A percentile compares a stretch with the other conserved stretches of the same genome.
These are phyloP conservation scores for Aspergillus spinulosporus DNA, from an alignment of 2,329 filamentous ascomycete genomes.

Conservation along the genomic window DNA sequence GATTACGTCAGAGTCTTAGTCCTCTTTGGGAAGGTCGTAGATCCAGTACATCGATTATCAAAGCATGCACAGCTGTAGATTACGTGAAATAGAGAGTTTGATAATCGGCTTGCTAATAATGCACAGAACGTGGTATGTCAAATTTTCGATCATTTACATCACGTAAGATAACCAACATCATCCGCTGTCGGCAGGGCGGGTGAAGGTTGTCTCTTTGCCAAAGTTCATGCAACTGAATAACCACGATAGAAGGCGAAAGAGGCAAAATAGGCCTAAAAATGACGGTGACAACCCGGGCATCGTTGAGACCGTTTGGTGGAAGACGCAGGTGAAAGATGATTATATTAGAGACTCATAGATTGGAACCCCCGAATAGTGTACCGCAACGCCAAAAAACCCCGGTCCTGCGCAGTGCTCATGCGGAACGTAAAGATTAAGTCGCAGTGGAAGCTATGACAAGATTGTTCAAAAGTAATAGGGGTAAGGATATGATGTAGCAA, in stretches of 20 bases:
- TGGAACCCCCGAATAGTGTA: conserved; percentile 16
- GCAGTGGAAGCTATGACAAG: conserved; percentile 1
- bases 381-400: conserved; percentile 29
- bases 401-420: conserved; percentile 28
- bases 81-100: too few species aligned
- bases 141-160: conserved; percentile 7
- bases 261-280: conserved; percentile 15
- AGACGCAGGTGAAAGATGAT: conserved; percentile 9
- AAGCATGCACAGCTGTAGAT: background rate
- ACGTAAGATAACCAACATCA: conserved; percentile 7
- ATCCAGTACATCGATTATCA: background rate
- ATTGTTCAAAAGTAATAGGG: background rate
- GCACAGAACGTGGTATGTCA: background rate
- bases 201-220: conserved; percentile 1
- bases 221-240: conserved; percentile 5
- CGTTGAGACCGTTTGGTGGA: background rate
- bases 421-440: conserved; percentile 15
- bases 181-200: conserved; percentile 4
- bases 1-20: conserved; percentile 12
- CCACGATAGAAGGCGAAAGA: conserved; percentile 9
- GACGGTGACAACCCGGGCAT: conserved; percentile 21
- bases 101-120: too few species aligned
- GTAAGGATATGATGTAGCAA: background rate
- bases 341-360: conserved; percentile 13
- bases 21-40: conserved; percentile 1